A percentile compares a stretch with the other conserved stretches of the same genome.
Conservation (phyloP, 495 filamentous ascomycete species). For the Aeminium ludgeri region DNA sequence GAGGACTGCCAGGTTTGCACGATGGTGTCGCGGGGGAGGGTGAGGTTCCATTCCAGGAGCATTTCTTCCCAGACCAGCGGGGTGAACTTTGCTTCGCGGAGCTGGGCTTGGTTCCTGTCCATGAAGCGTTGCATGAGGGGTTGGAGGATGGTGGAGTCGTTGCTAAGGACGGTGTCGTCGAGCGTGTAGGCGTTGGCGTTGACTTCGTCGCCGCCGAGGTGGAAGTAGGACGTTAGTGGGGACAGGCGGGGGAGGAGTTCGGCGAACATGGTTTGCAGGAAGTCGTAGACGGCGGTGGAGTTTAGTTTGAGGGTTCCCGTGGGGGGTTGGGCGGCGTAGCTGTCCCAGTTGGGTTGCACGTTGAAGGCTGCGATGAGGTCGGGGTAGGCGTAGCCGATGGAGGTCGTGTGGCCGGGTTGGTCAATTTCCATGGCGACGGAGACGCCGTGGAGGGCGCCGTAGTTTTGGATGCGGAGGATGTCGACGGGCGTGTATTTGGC, state of each 20-base stretch:
- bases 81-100: conserved; percentile 40
- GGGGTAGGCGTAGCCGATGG: conserved; percentile 45
- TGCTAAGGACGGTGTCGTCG: conserved; percentile 53
- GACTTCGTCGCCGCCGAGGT: conserved; percentile 71
- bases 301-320: conserved; percentile 63
- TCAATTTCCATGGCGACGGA: conserved; percentile 65
- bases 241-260: conserved; percentile 56
- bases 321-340: conserved; percentile 57
- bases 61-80: conserved; percentile 77
- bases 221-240: conserved; percentile 55
- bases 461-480: conserved; percentile 45
- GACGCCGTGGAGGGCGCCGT: conserved; percentile 49
- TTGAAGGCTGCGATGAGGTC: conserved; percentile 60
- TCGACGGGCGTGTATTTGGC: conserved; percentile 47
- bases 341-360: conserved; percentile 44
- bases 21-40: conserved; percentile 42
- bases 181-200: conserved; percentile 54
- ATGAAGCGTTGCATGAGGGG: conserved; percentile 59
- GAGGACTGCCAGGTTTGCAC: conserved; percentile 59
- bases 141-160: conserved; percentile 39
- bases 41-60: conserved; percentile 56
- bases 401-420: conserved; percentile 61
- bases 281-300: conserved; percentile 42
- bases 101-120: conserved; percentile 42
- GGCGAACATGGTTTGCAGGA: conserved; percentile 48